Conservation (phyloP, 2,329 filamentous ascomycete genomes). For the Calonectria pseudoreteaudii region DNA sequence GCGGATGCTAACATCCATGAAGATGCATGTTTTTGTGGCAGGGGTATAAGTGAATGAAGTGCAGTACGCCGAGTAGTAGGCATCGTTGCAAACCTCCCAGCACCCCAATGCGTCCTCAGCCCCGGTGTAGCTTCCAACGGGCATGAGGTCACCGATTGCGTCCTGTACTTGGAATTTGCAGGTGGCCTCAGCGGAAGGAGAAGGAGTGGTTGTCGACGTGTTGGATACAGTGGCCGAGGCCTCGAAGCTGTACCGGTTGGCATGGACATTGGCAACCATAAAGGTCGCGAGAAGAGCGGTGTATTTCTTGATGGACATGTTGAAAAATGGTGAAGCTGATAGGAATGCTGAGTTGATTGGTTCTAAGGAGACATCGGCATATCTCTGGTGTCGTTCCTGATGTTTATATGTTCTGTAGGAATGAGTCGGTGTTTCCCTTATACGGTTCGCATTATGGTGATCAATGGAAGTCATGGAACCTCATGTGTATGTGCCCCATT, state of each 20-base stretch:
- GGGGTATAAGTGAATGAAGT: conserved; percentile 2
- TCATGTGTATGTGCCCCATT: neutral
- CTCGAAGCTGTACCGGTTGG: neutral
- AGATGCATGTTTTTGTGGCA: neutral
- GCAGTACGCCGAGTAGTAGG: neutral
- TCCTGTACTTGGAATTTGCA: conserved; percentile 2
- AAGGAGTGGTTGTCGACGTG: neutral
- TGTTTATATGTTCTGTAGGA: neutral
- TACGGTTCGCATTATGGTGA: neutral
- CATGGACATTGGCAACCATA: neutral
- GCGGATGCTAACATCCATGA: neutral
- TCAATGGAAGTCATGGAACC: too few species aligned
- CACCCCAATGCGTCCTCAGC: neutral
- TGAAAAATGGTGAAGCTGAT: neutral
- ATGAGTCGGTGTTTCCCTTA: neutral
- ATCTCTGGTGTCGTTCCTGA: neutral
- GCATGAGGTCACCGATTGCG: neutral
- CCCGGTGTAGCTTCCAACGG: neutral
- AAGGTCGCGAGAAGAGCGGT: neutral
- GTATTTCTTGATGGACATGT: neutral
- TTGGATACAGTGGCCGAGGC: neutral
- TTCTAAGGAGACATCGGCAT: neutral
- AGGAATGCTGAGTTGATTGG: neutral
- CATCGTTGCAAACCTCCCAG: neutral
- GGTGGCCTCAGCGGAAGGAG: neutral